Conservation (phyloP, 768 basidiomycete genomes). For the Pleurotus salmoneostramineus region DNA sequence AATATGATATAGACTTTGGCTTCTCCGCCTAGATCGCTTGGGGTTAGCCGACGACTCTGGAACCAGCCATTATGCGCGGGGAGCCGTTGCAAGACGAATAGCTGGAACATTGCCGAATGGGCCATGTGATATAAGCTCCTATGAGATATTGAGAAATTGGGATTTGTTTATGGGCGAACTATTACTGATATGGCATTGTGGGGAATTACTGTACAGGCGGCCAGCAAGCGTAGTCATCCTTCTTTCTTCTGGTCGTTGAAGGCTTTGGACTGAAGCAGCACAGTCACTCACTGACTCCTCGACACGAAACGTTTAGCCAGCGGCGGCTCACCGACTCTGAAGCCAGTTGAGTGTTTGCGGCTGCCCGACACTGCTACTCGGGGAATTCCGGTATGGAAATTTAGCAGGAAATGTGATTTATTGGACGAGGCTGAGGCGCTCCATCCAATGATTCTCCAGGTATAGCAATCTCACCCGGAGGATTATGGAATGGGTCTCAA, state of each 20-base stretch:
- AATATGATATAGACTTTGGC: too few relatives aligned
- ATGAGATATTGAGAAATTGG: background rate
- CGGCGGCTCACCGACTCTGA: background rate
- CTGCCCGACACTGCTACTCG: slow-evolving; percentile 14
- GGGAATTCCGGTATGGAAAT: slow-evolving; percentile 23
- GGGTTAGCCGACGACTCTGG: background rate
- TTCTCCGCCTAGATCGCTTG: background rate
- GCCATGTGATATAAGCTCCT: background rate
- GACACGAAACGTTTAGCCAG: too few relatives aligned
- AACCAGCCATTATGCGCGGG: background rate
- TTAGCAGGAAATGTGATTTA: slow-evolving; percentile 12
- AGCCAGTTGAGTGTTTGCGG: background rate
- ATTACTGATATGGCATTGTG: background rate
- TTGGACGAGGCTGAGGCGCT: slow-evolving; percentile 10
- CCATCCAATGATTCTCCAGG: slow-evolving; percentile 13
- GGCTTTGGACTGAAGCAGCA: too few relatives aligned
- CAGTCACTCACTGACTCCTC: too few relatives aligned
- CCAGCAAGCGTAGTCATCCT: background rate
- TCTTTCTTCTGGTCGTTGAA: background rate
- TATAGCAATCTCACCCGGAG: slow-evolving; percentile 24
- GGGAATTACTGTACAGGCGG: too few relatives aligned
- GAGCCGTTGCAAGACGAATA: background rate
- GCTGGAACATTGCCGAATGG: background rate
- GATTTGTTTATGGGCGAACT: background rate
- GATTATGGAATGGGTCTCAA: slow-evolving; percentile 30